Conservation (phyloP, 768 basidiomycete species). For the Tylopilus vinaceipallidus region DNA sequence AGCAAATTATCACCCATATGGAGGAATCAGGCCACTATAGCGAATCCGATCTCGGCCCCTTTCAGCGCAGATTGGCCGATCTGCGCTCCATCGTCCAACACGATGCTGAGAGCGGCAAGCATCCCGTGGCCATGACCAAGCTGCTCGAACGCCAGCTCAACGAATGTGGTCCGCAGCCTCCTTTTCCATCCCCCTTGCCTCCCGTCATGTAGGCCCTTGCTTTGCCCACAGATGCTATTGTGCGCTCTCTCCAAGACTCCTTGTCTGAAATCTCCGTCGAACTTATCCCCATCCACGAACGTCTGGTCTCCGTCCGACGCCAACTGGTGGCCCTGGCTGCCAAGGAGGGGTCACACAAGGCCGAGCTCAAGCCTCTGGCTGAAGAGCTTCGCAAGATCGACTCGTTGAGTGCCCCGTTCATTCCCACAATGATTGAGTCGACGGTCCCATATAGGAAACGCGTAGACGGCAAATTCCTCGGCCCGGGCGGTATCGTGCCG, state of each 20-base stretch:
- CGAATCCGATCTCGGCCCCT: slow-evolving; percentile 85
- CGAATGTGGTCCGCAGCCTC: slow-evolving; percentile 72
- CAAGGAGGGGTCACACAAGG: slow-evolving; percentile 80
- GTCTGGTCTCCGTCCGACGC: slow-evolving; percentile 82
- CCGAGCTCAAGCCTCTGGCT: slow-evolving; percentile 84
- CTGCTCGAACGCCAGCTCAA: slow-evolving; percentile 88
- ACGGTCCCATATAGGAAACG: slow-evolving; percentile 57
- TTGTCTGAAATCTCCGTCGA: slow-evolving; percentile 86
- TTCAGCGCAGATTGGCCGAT: slow-evolving; percentile 76
- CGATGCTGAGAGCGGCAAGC: slow-evolving; percentile 77
- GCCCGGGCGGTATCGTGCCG: slow-evolving; percentile 86
- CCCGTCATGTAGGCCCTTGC: not conserved
- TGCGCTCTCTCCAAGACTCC: slow-evolving; percentile 77
- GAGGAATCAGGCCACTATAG: slow-evolving; percentile 95
- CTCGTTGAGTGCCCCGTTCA: slow-evolving; percentile 68
- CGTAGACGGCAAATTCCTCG: slow-evolving; percentile 94
- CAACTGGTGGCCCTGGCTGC: slow-evolving; percentile 87
- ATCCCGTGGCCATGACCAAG: slow-evolving; percentile 83
- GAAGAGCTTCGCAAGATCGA: slow-evolving; percentile 96
- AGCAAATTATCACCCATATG: slow-evolving; percentile 96
- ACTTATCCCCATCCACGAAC: slow-evolving; percentile 87
- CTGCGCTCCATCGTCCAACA: slow-evolving; percentile 83
- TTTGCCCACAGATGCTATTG: slow-evolving; percentile 60
- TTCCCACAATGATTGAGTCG: slow-evolving; percentile 10
- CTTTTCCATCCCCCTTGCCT: slow-evolving; percentile 5